Percentiles rank a stretch among this genome's conserved stretches.
Evolutionary conservation across 179 eudicot genomes (phyloP).

Genomic region (Silene vulgaris): DNA sequence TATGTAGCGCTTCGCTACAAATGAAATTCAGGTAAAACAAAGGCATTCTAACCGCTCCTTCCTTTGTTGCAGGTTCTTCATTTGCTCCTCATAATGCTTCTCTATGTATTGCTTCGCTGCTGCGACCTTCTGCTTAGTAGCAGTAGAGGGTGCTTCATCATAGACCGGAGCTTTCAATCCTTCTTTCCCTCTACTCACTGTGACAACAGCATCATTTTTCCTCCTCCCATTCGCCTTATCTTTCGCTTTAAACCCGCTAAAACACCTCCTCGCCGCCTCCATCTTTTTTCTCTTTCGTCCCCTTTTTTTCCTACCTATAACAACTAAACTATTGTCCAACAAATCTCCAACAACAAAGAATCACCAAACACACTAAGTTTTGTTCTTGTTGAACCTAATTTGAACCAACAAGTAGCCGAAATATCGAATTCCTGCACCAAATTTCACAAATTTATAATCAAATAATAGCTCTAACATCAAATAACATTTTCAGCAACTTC

Average conservation of each 20-base stretch:
- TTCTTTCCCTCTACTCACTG: conserved; percentile 50
- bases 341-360: conserved; percentile 10
- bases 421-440: conserved; percentile 9
- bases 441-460: neutral
- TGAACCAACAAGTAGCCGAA: conserved; percentile 13
- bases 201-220: conserved; percentile 47
- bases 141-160: conserved; percentile 65
- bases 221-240: conserved; percentile 55
- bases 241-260: conserved; percentile 48
- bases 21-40: conserved; percentile 2
- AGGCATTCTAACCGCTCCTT: conserved; percentile 55
- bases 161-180: conserved; percentile 43
- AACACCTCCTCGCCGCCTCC: conserved; percentile 68
- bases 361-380: conserved; percentile 12
- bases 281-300: conserved; percentile 28
- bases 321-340: conserved; percentile 10
- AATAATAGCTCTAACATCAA: neutral
- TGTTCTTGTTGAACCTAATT: conserved; percentile 19
- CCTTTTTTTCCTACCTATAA: conserved; percentile 6
- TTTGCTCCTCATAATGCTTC: conserved; percentile 94
- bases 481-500: neutral
- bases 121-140: conserved; percentile 76
- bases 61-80: conserved; percentile 84
- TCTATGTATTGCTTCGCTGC: conserved; percentile 94
- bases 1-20: neutral